These are phyloP conservation scores for Buddleja alternifolia DNA, from an alignment of 257 asterid species.

Conservation along the genomic window DNA sequence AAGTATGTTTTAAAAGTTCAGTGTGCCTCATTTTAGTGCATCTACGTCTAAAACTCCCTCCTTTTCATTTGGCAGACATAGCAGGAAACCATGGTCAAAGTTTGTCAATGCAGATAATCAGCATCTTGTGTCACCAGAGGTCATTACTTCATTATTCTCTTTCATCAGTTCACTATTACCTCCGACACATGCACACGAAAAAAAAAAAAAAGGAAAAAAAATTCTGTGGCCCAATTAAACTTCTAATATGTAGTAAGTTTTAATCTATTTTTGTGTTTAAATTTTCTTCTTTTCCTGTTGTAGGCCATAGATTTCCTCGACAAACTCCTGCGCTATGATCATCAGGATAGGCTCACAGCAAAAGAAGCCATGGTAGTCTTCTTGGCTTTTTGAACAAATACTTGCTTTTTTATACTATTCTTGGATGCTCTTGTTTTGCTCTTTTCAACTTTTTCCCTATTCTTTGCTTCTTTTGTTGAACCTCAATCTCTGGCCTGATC, in stretches of 20 bases:
- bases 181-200: too few relatives aligned
- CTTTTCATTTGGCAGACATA: conserved; percentile 60
- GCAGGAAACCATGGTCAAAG: conserved; percentile 94
- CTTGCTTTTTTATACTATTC: conserved; percentile 1
- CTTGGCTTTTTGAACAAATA: not conserved
- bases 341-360: conserved; percentile 93
- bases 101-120: conserved; percentile 82
- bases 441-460: not conserved
- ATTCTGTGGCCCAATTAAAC: too few relatives aligned
- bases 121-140: conserved; percentile 94
- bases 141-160: conserved; percentile 21
- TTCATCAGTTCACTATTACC: not conserved
- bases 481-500: not conserved
- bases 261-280: not conserved
- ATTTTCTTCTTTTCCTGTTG: conserved; percentile 20
- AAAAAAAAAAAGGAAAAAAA: too few relatives aligned
- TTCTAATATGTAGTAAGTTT: too few relatives aligned
- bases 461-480: not conserved
- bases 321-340: conserved; percentile 92
- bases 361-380: conserved; percentile 83
- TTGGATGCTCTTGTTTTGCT: not conserved
- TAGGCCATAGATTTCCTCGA: conserved; percentile 89
- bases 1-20: not conserved
- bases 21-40: not conserved
- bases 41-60: not conserved